These are phyloP conservation scores for Linum usitatissimum DNA, from an alignment of 345 rosid genomes.

Conservation along the genomic window DNA sequence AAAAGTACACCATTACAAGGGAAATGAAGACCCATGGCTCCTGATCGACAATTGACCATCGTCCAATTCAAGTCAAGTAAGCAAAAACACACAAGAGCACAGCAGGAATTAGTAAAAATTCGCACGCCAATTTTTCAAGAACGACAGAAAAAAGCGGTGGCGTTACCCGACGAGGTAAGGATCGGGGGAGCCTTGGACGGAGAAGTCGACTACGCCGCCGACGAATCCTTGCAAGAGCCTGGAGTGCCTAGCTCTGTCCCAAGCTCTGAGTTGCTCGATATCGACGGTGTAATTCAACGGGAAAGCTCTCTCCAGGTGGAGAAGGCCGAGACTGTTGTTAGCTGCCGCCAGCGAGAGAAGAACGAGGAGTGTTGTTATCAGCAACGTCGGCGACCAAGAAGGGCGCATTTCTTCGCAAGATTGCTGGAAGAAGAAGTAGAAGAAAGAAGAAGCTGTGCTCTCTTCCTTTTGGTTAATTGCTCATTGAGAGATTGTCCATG, in stretches of 20 bases:
- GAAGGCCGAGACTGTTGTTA: conserved; percentile 27
- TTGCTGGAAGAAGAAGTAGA: no score
- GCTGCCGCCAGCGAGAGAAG: conserved; percentile 20
- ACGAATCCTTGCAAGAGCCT: conserved; percentile 49
- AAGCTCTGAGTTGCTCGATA: conserved; percentile 43
- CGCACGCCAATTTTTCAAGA: neutral
- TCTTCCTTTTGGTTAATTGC: no score
- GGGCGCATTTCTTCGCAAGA: conserved; percentile 24
- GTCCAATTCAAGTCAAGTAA: neutral
- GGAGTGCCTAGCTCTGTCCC: conserved; percentile 64
- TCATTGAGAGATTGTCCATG: no score
- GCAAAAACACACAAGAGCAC: conserved; percentile 21
- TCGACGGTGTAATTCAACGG: conserved; percentile 45
- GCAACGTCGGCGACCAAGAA: conserved; percentile 12
- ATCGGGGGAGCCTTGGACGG: conserved; percentile 79
- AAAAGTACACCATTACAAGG: conserved; percentile 14
- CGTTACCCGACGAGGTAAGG: conserved; percentile 72
- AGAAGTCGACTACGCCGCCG: conserved; percentile 53
- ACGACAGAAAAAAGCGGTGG: neutral
- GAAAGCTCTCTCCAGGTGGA: conserved; percentile 55
- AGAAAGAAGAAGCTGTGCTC: no score
- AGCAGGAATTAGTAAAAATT: conserved; percentile 17
- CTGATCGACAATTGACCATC: conserved; percentile 15
- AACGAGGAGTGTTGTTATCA: conserved; percentile 11
- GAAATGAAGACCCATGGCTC: conserved; percentile 20